Evolutionary conservation across 2,329 filamentous ascomycete species (phyloP).

Genomic region (Epichloe hybrida): DNA sequence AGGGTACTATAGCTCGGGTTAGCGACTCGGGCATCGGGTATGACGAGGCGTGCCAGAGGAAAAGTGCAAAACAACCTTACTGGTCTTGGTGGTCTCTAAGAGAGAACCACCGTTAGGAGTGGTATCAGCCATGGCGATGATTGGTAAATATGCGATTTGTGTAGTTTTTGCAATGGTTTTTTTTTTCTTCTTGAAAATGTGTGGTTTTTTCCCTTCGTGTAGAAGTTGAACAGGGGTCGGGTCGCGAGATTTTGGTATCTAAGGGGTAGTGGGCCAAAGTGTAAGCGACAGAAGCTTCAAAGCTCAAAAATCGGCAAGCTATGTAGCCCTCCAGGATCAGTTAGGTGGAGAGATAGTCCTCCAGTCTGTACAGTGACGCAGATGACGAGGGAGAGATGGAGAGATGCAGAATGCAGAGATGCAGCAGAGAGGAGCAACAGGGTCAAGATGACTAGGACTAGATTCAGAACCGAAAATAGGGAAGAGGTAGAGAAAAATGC

Average conservation of each 20-base stretch:
- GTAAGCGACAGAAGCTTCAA: conserved; percentile 3
- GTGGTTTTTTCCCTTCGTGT: conserved; percentile 1
- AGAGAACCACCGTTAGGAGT: conserved; percentile 33
- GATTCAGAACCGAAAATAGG: background rate
- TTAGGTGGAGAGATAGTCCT: conserved; percentile 2
- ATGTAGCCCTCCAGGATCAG: background rate
- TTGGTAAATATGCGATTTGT: background rate
- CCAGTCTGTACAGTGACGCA: background rate
- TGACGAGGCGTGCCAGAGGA: background rate
- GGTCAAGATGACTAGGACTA: conserved; percentile 3
- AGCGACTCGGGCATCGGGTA: background rate
- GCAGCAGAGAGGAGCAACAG: background rate
- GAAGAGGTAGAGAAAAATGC: conserved; percentile 3
- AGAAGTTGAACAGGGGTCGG: conserved; percentile 3
- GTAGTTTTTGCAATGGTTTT: conserved; percentile 3
- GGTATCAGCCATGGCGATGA: conserved; percentile 18
- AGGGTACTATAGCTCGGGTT: background rate
- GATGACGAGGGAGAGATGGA: conserved; percentile 4
- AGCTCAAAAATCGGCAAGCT: conserved; percentile 3
- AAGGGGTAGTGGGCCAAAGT: conserved; percentile 5
- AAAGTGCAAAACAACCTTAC: conserved; percentile 30
- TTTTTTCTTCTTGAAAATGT: background rate
- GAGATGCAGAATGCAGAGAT: conserved; percentile 5
- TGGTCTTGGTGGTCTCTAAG: conserved; percentile 34
- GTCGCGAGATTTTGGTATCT: conserved; percentile 5